Evolutionary conservation across 2,329 filamentous ascomycete genomes (phyloP).

Genomic region (Knufia petricola): DNA sequence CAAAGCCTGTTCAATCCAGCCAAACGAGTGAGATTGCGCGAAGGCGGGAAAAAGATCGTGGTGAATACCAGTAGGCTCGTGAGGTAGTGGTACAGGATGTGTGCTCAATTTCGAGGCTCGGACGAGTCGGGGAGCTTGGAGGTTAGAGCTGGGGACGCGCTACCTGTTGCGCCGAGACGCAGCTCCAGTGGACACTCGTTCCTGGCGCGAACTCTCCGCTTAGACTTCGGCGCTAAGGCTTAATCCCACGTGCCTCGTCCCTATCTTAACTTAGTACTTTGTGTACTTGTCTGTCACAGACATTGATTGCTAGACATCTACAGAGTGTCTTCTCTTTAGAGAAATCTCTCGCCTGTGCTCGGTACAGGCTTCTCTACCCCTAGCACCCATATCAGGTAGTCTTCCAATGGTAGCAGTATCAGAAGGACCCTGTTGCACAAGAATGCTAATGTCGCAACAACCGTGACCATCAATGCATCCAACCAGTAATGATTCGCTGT

Average conservation of each 20-base stretch:
- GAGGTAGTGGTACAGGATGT: background rate
- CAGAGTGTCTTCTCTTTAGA: background rate
- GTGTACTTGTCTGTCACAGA: background rate
- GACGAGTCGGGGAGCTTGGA: no score
- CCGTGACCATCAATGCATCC: constrained; percentile 43
- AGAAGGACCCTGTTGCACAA: constrained; percentile 42
- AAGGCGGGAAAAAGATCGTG: background rate
- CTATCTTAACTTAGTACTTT: no score
- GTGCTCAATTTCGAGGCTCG: background rate
- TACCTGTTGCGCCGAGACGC: no score
- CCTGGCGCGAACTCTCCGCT: no score
- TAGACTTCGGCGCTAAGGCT: no score
- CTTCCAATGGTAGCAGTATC: constrained; percentile 43
- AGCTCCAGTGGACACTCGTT: no score
- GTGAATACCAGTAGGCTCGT: background rate
- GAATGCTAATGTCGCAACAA: constrained; percentile 41
- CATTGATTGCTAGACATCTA: background rate
- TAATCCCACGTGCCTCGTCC: no score
- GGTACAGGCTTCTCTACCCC: constrained; percentile 45
- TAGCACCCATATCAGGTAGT: constrained; percentile 39
- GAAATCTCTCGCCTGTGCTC: constrained; percentile 40
- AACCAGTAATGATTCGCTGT: constrained; percentile 53
- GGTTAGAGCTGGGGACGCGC: no score
- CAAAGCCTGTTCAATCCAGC: background rate
- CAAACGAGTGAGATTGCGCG: background rate